Percentiles rank a stretch among this genome's conserved stretches.
phyloP scores from a whole-genome alignment of 306 rosid species.

The Vigna hirtella region DNA sequence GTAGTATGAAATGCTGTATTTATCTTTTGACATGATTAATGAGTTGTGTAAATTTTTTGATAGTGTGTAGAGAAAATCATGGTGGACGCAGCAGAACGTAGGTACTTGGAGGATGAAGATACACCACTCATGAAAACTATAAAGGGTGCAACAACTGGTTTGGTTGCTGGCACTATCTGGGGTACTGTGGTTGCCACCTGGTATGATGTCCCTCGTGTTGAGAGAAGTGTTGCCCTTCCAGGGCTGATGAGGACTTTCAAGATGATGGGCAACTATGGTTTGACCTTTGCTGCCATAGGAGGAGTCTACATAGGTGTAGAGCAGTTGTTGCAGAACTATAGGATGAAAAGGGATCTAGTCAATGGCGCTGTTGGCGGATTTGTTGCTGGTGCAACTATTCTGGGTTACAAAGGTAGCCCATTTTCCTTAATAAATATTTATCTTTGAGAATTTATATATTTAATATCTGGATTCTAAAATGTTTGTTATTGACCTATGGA shows the following conservation, averaged over 20 bases:
- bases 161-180: conserved; percentile 81
- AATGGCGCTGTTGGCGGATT: conserved; percentile 98
- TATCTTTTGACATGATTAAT: conserved; percentile 26
- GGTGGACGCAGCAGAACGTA: conserved; percentile 74
- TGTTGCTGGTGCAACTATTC: conserved; percentile 89
- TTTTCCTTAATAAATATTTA: conserved; percentile 31
- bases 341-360: conserved; percentile 86
- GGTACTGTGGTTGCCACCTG: conserved; percentile 93
- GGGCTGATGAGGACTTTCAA: conserved; percentile 89
- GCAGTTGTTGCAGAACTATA: conserved; percentile 80
- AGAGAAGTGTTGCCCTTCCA: conserved; percentile 92
- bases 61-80: conserved; percentile 46
- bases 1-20: background rate
- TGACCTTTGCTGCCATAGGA: conserved; percentile 96
- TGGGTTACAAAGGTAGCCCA: conserved; percentile 82
- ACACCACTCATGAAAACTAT: conserved; percentile 68
- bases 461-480: conserved; percentile 18
- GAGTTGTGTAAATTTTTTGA: conserved; percentile 4
- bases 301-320: conserved; percentile 95
- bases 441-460: conserved; percentile 4
- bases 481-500: conserved; percentile 32
- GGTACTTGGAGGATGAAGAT: conserved; percentile 96
- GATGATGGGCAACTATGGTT: conserved; percentile 91
- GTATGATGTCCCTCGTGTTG: conserved; percentile 97
- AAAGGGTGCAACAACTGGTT: conserved; percentile 90